A percentile compares a stretch with the other conserved stretches of the same genome.
phyloP scores from a whole-genome alignment of 1,284 basidiomycete genomes.

The Ustilago cynodontis region DNA sequence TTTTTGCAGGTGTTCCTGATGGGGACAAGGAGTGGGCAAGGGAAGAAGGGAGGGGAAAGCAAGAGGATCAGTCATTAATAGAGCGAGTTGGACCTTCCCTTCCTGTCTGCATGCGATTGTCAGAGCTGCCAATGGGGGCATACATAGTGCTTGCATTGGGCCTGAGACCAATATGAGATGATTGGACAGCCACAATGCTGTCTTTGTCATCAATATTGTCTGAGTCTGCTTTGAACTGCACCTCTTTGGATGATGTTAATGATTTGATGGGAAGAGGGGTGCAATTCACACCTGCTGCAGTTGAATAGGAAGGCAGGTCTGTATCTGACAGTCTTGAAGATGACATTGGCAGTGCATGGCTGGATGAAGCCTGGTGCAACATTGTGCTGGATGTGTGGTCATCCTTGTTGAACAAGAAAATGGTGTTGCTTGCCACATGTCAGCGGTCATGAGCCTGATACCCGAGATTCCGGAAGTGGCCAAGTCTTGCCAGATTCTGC shows the following conservation, averaged over 20 bases:
- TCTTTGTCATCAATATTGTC: conserved; percentile 61
- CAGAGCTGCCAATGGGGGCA: conserved; percentile 15
- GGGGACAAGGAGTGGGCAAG: no score
- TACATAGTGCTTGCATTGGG: conserved; percentile 7
- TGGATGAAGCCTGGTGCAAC: not conserved
- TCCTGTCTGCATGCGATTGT: conserved; percentile 14
- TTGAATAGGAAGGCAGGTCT: conserved; percentile 28
- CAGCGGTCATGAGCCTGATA: no score
- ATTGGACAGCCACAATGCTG: conserved; percentile 36
- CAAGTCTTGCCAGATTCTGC: no score
- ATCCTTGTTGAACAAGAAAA: conserved; percentile 31
- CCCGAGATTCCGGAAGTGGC: no score
- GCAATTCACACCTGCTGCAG: conserved; percentile 10
- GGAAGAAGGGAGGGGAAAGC: no score
- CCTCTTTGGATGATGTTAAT: conserved; percentile 66
- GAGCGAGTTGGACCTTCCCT: no score
- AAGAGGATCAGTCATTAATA: no score
- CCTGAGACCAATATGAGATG: conserved; percentile 36
- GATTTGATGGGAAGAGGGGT: conserved; percentile 57
- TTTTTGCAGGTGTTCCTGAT: no score
- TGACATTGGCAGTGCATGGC: not conserved
- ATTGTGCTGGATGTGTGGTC: not conserved
- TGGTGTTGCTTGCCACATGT: conserved; percentile 3
- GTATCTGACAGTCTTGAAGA: conserved; percentile 10
- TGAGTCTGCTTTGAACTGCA: conserved; percentile 69